Conservation (phyloP, 169 alveolate genomes). For the Theileria parva region DNA sequence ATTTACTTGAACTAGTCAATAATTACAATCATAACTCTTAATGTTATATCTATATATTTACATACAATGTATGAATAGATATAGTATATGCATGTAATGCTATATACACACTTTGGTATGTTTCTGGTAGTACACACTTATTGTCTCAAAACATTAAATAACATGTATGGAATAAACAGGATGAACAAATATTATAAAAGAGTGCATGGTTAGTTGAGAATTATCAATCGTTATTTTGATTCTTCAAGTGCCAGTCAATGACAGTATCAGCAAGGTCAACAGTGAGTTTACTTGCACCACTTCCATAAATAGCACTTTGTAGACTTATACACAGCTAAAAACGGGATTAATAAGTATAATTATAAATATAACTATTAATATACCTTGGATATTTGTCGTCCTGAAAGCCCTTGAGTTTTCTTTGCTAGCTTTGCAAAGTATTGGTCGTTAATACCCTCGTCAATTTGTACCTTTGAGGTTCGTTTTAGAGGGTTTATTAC, state of each 20-base stretch:
- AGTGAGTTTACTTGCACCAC: conserved; percentile 75
- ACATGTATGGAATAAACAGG: background rate
- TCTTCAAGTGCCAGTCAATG: conserved; percentile 75
- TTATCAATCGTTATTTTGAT: conserved; percentile 10
- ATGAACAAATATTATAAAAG: background rate
- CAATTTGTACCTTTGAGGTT: conserved; percentile 64
- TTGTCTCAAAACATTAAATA: background rate
- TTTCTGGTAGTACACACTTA: background rate
- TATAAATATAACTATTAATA: background rate
- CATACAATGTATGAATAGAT: background rate
- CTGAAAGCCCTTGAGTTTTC: conserved; percentile 91
- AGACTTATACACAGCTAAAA: conserved; percentile 67
- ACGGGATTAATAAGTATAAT: background rate
- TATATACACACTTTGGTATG: background rate
- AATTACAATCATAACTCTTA: background rate
- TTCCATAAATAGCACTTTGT: conserved; percentile 81
- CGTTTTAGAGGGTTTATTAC: conserved; percentile 76
- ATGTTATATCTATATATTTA: background rate
- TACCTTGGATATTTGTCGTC: conserved; percentile 92
- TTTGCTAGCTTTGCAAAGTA: conserved; percentile 81
- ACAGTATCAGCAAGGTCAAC: conserved; percentile 79
- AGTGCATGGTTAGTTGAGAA: background rate
- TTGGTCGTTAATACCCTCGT: conserved; percentile 77
- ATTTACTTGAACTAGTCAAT: background rate
- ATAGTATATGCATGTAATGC: background rate